Base-by-base conservation (phyloP, 2,329 filamentous ascomycete species). In the Davidsoniella australis region DNA sequence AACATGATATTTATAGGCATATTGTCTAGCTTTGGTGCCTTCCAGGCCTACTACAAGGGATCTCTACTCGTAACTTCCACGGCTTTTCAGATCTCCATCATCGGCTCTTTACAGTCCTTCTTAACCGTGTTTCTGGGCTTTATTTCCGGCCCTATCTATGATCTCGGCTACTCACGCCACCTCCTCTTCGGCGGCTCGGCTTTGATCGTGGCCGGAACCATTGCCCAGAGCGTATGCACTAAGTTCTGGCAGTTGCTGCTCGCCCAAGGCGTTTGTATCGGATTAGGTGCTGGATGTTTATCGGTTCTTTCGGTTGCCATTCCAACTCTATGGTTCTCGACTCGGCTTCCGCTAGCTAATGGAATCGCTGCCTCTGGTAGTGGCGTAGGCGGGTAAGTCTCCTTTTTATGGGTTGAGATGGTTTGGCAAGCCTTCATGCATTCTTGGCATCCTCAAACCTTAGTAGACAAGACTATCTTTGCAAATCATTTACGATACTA, bases 241-340 rank as follows among this genome's bases (percentile, higher is more conserved):
- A 52, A 54, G 20, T 69, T 68, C 59, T 69, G 61, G 58, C 66
- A 69, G 49, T 53, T 66, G 16, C 54, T 70, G 6, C 58, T 70
- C 3, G 57, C 64, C 0, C 67, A 69, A 52, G 66, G 67, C 5
- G 43, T 68, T 26, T 65, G 62, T 51, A 57, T 65, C 38, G 70
- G 69, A 1, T 42, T 69, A 1, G 69, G 69, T 2, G 60, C 60
- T 17, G 67, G 65, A 3, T 59, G 63, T 52, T 54, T 64, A 16
- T 64, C 63, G 40, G 53, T 67, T 4, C 66, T 66, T 1, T 59
- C 58, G 24, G 58, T 68, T 2, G 63, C 66, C 7, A 57, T 70
- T 37, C 57, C 69, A 3, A 56, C 61, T 0, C 60, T 63, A 33
- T 70, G 67, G 55, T 70, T 69, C 53, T 49, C 54, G 7, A 60